Evolutionary conservation across 139 green algal species (phyloP).

Genomic region (Dunaliella primolecta): DNA sequence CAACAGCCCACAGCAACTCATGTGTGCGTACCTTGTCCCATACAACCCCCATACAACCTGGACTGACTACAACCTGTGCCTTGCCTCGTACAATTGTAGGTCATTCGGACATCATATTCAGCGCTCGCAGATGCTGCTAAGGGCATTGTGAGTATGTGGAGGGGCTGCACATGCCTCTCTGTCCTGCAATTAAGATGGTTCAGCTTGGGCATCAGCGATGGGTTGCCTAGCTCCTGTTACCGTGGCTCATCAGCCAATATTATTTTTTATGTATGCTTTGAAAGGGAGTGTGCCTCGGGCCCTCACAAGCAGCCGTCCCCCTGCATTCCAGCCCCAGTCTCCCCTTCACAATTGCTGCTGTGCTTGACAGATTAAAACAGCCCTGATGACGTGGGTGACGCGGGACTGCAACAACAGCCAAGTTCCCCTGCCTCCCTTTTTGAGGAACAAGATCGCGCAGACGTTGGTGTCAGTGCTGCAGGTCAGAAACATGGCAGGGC

Average conservation of each 20-base stretch:
- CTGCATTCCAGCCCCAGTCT: too few relatives aligned
- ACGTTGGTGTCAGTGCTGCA: constrained; percentile 65
- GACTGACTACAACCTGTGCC: not conserved
- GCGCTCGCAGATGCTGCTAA: constrained; percentile 19
- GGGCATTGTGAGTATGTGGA: constrained; percentile 29
- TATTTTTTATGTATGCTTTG: not conserved
- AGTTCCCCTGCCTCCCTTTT: constrained; percentile 59
- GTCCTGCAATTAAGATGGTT: too few relatives aligned
- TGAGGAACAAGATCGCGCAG: constrained; percentile 95
- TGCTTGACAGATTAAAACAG: constrained; percentile 39
- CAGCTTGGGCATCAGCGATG: too few relatives aligned
- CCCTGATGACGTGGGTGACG: constrained; percentile 59
- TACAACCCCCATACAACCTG: too few relatives aligned
- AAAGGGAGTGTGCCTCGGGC: too few relatives aligned
- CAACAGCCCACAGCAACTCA: too few relatives aligned
- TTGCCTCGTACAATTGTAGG: constrained; percentile 15
- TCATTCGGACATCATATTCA: constrained; percentile 36
- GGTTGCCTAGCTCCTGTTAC: too few relatives aligned
- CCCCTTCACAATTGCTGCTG: too few relatives aligned
- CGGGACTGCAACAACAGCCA: constrained; percentile 41
- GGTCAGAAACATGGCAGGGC: constrained; percentile 12
- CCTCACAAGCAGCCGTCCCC: too few relatives aligned
- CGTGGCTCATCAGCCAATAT: too few relatives aligned
- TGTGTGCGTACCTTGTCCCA: not conserved
- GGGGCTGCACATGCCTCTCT: too few relatives aligned